These are phyloP conservation scores for Starmerella cellae DNA, from an alignment of 805 yeast genomes.

Conservation along the genomic window DNA sequence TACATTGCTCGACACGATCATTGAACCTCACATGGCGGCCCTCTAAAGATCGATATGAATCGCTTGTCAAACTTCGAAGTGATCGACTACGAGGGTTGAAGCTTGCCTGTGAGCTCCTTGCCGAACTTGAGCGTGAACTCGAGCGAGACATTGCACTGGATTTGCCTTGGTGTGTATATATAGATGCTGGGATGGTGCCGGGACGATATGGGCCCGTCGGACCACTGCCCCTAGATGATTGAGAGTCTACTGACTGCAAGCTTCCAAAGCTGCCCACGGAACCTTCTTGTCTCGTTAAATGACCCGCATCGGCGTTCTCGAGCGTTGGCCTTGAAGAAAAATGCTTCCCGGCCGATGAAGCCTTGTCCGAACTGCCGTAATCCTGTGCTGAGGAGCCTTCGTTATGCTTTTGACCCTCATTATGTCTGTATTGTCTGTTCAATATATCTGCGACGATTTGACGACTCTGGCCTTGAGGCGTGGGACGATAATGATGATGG, in stretches of 20 bases:
- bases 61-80: constrained; percentile 9
- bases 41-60: constrained; percentile 9
- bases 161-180: neutral
- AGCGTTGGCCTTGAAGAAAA: neutral
- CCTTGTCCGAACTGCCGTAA: neutral
- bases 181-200: neutral
- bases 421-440: constrained; percentile 24
- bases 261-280: neutral
- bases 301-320: neutral
- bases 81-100: constrained; percentile 9
- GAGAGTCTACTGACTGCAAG: neutral
- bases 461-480: constrained; percentile 23
- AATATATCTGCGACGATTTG: constrained; percentile 25
- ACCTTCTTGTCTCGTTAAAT: too few relatives aligned
- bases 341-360: too few relatives aligned
- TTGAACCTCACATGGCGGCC: constrained; percentile 80
- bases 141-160: neutral
- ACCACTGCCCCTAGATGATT: neutral
- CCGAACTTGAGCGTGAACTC: constrained; percentile 6
- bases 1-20: constrained; percentile 89
- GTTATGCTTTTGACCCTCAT: neutral
- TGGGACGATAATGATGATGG: constrained; percentile 31
- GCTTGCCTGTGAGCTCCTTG: constrained; percentile 5
- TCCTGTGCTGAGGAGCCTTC: neutral
- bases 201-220: neutral